Conservation (phyloP, 805 yeast genomes). For the Wickerhamiella vanderwaltii region DNA sequence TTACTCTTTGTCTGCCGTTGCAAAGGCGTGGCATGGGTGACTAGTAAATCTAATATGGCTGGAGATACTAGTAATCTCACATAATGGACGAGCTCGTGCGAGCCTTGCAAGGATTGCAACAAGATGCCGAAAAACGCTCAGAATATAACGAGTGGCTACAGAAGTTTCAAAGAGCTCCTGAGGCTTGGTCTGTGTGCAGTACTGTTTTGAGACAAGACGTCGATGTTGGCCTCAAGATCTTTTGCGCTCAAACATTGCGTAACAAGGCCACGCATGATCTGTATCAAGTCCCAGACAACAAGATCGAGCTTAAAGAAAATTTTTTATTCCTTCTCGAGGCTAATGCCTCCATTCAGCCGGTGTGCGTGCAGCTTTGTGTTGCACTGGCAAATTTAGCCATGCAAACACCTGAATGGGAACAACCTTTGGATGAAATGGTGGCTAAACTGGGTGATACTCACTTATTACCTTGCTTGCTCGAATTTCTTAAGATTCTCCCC, state of each 20-base stretch:
- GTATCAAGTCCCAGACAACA: slow-evolving; percentile 55
- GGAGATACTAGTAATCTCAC: too few species aligned
- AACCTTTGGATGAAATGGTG: slow-evolving; percentile 59
- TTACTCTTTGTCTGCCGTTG: neutral
- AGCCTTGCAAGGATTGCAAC: slow-evolving; percentile 22
- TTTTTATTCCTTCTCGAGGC: slow-evolving; percentile 43
- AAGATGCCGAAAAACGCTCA: slow-evolving; percentile 21
- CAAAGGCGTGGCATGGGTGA: too few species aligned
- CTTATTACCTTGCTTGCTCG: slow-evolving; percentile 40
- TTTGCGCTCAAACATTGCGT: slow-evolving; percentile 84
- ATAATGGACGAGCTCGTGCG: slow-evolving; percentile 29
- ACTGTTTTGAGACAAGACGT: slow-evolving; percentile 33
- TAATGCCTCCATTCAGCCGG: slow-evolving; percentile 40
- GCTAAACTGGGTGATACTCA: slow-evolving; percentile 31
- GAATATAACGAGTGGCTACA: slow-evolving; percentile 50
- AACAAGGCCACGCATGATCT: slow-evolving; percentile 77
- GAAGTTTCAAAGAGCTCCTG: slow-evolving; percentile 55
- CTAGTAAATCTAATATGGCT: too few species aligned
- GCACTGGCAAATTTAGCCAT: slow-evolving; percentile 73
- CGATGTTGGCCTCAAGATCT: slow-evolving; percentile 48
- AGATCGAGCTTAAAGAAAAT: slow-evolving; percentile 53
- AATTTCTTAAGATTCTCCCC: slow-evolving; percentile 76
- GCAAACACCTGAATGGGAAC: slow-evolving; percentile 61
- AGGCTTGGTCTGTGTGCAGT: slow-evolving; percentile 67
- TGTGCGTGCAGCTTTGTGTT: slow-evolving; percentile 73